Evolutionary conservation across 2,329 filamentous ascomycete genomes (phyloP), one percentile per base, ranked within the genome.

Genomic region (Basipetospora chlamydospora): DNA sequence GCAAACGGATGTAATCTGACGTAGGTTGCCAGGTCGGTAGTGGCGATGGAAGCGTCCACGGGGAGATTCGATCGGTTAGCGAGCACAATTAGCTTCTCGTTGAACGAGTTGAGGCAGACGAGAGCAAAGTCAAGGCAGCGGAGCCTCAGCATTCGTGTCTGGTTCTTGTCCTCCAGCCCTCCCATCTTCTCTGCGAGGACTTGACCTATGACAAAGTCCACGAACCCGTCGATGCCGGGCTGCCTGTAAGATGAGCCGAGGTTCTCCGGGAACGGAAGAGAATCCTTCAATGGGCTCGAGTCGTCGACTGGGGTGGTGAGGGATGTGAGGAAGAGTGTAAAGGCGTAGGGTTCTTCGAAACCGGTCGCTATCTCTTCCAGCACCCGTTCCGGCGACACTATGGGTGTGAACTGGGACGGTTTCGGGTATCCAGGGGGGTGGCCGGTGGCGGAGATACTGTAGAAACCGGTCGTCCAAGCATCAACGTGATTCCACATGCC

Each of bases 1-100:
- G 83, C 77, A 50, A 96, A 98, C 1, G 92, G 88, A 58, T 98
- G 92, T 37, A 94, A 70, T 17, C 77, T 74, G 40, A 90, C 76
- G 52, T 98, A 99, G 5, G 72, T 70, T 34, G 77, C 73, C 4
- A 96, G 64, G 39, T 82, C 81, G 3, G 78, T 80, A 4, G 83
- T 70, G 28, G 70, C 70, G 44, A 93, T 83, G 12, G 80, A 73
- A 8, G 70, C 60, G 52, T 95, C 86, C 12, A 93, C 76, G 18
- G 73, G 64, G 21, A 92, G 66, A 41, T 71, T 80, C 2, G 83
- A 81, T 49, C 80, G 73, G 52, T 85, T 92, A 26, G 82, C 80
- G 47, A 95, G 74, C 21, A 88, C 67, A 28, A 96, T 80, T 9
- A 96, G 69, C 47, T 95, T 80, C 53, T 98, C 90, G 54, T 98